Conservation (phyloP, 1,284 basidiomycete genomes). For the Microbotryum scabiosae region DNA sequence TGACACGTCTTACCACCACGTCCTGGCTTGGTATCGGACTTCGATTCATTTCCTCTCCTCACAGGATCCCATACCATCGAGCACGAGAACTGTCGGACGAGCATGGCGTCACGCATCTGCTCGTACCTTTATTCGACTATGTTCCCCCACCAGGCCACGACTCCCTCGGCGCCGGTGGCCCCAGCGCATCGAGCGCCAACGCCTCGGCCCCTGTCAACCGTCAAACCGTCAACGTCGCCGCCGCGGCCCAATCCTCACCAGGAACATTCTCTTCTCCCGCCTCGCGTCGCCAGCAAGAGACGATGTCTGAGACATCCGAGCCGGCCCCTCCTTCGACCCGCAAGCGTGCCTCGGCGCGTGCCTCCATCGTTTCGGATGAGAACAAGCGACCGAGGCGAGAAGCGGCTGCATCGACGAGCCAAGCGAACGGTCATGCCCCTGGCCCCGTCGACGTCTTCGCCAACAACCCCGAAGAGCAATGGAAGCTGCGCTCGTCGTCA, state of each 20-base stretch:
- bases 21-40: too few species aligned
- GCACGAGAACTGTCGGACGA: conserved; percentile 83
- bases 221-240: background rate
- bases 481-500: conserved; percentile 3
- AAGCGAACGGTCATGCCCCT: background rate
- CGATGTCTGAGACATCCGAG: too few species aligned
- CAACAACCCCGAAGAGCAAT: conserved; percentile 4
- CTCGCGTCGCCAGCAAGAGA: too few species aligned
- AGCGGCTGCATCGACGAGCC: background rate
- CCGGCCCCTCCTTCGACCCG: too few species aligned
- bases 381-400: background rate
- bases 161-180: conserved; percentile 1
- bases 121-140: conserved; percentile 85
- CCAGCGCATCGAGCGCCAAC: conserved; percentile 10
- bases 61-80: conserved; percentile 83
- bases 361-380: too few species aligned
- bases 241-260: too few species aligned
- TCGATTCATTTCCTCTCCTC: background rate
- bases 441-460: conserved; percentile 1
- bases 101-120: conserved; percentile 73
- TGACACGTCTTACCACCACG: background rate
- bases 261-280: too few species aligned
- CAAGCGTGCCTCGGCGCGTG: too few species aligned
- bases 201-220: conserved; percentile 7
- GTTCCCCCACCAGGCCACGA: conserved; percentile 49